phyloP scores from a whole-genome alignment of 2,329 filamentous ascomycete genomes.

The Clonostachys chloroleuca region DNA sequence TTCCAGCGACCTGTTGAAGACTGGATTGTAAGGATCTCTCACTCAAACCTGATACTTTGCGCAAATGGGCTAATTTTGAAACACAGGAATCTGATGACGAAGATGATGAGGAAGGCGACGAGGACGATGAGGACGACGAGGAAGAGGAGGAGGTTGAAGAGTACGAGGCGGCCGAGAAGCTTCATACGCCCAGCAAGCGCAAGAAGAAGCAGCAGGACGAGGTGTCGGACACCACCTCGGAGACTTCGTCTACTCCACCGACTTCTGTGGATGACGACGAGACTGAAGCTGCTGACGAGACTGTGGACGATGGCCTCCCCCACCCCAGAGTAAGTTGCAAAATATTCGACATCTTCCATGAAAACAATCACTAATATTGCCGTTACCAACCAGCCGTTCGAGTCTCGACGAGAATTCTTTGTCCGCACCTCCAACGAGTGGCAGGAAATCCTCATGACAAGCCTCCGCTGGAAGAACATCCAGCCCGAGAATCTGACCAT shows the following conservation, averaged over 20 bases:
- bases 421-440: slow-evolving; percentile 80
- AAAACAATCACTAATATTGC: neutral
- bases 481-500: slow-evolving; percentile 65
- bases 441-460: slow-evolving; percentile 82
- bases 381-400: slow-evolving; percentile 63
- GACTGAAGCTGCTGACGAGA: slow-evolving; percentile 39
- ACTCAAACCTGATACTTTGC: slow-evolving; percentile 3
- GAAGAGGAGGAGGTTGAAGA: slow-evolving; percentile 48
- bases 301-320: slow-evolving; percentile 69
- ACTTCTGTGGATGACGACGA: slow-evolving; percentile 20
- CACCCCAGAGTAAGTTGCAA: slow-evolving; percentile 50
- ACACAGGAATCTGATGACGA: slow-evolving; percentile 52
- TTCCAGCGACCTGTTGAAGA: slow-evolving; percentile 81
- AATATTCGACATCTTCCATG: neutral
- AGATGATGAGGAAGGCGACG: slow-evolving; percentile 54
- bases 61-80: slow-evolving; percentile 5
- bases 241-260: slow-evolving; percentile 13
- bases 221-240: slow-evolving; percentile 29
- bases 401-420: slow-evolving; percentile 89
- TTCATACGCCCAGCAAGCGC: slow-evolving; percentile 47
- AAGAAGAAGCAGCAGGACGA: slow-evolving; percentile 49
- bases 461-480: slow-evolving; percentile 62
- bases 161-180: slow-evolving; percentile 33
- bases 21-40: slow-evolving; percentile 58
- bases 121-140: slow-evolving; percentile 46